phyloP scores from a whole-genome alignment of 371 early-diverging fungal genomes.

The Lichtheimia ramosa region DNA sequence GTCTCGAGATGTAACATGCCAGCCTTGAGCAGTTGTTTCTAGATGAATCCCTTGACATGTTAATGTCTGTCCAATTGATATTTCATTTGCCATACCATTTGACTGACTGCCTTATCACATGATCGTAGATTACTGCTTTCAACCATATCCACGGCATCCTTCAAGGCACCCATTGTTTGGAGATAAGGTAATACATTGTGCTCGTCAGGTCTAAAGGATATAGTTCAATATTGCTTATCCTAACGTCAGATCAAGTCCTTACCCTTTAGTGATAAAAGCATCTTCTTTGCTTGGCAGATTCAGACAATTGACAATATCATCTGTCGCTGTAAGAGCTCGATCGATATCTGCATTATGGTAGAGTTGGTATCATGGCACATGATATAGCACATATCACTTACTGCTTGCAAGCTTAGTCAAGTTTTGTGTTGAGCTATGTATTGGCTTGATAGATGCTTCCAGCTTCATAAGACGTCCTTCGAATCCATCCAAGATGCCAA shows the following conservation, averaged over 20 bases:
- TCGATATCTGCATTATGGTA: slow-evolving; percentile 65
- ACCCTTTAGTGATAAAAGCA: slow-evolving; percentile 62
- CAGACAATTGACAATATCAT: slow-evolving; percentile 74
- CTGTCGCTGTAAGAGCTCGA: slow-evolving; percentile 66
- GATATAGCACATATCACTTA: slow-evolving; percentile 24
- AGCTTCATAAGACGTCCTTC: slow-evolving; percentile 80
- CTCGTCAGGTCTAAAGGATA: slow-evolving; percentile 45
- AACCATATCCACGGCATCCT: slow-evolving; percentile 58
- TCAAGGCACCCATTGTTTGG: slow-evolving; percentile 55
- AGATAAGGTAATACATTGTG: slow-evolving; percentile 53
- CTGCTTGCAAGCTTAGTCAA: slow-evolving; percentile 77
- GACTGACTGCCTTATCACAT: slow-evolving; percentile 54
- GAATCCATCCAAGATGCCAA: slow-evolving; percentile 76
- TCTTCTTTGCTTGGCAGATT: slow-evolving; percentile 80
- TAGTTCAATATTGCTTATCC: too few relatives aligned
- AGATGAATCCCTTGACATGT: neutral
- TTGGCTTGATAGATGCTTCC: slow-evolving; percentile 82
- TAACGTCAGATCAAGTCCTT: neutral
- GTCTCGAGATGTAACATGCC: slow-evolving; percentile 59
- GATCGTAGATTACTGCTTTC: slow-evolving; percentile 51
- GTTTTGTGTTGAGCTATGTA: slow-evolving; percentile 84
- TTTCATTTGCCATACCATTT: slow-evolving; percentile 38
- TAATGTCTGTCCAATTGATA: neutral
- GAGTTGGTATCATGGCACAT: neutral
- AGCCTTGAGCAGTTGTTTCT: slow-evolving; percentile 61